phyloP scores from a whole-genome alignment of 2,329 filamentous ascomycete species.

The Aaosphaeria pasadenensis region DNA sequence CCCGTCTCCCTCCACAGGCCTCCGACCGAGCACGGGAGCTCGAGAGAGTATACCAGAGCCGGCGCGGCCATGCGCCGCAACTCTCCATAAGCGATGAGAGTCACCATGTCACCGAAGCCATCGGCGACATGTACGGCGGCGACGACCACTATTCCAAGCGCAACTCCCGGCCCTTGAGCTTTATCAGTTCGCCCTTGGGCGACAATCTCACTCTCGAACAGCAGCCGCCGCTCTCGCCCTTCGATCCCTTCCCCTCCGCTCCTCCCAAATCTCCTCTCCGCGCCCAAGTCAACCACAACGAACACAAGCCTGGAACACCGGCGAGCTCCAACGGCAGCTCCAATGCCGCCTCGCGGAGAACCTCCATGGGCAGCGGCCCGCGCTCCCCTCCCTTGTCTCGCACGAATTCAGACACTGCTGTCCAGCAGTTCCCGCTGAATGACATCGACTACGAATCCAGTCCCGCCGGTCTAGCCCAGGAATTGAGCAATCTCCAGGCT shows the following conservation, averaged over 20 bases:
- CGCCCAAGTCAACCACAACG: constrained; percentile 31
- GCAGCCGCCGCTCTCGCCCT: constrained; percentile 17
- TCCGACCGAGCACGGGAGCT: constrained; percentile 44
- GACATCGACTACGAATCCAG: constrained; percentile 88
- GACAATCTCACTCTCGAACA: constrained; percentile 40
- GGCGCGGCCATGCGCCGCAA: constrained; percentile 58
- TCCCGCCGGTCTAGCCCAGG: constrained; percentile 83
- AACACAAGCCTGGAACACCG: constrained; percentile 4
- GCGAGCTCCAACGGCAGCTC: constrained; percentile 17
- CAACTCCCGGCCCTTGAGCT: constrained; percentile 70
- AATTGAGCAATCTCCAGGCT: constrained; percentile 87
- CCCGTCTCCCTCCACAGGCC: constrained; percentile 26
- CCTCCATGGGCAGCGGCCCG: constrained; percentile 13
- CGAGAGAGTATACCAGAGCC: constrained; percentile 48
- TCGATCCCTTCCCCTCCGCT: constrained; percentile 28
- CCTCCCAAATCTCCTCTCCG: constrained; percentile 41
- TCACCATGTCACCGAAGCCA: constrained; percentile 92
- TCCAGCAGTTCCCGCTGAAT: constrained; percentile 68
- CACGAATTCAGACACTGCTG: constrained; percentile 43
- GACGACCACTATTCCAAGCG: constrained; percentile 57
- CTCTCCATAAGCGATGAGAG: constrained; percentile 79
- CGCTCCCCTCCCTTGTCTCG: constrained; percentile 40
- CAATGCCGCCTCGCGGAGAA: constrained; percentile 7
- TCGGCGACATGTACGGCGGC: constrained; percentile 85
- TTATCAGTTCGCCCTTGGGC: constrained; percentile 59